Base-by-base conservation (phyloP, 2,329 filamentous ascomycete genomes). In the Myriosclerotinia curreyana region DNA sequence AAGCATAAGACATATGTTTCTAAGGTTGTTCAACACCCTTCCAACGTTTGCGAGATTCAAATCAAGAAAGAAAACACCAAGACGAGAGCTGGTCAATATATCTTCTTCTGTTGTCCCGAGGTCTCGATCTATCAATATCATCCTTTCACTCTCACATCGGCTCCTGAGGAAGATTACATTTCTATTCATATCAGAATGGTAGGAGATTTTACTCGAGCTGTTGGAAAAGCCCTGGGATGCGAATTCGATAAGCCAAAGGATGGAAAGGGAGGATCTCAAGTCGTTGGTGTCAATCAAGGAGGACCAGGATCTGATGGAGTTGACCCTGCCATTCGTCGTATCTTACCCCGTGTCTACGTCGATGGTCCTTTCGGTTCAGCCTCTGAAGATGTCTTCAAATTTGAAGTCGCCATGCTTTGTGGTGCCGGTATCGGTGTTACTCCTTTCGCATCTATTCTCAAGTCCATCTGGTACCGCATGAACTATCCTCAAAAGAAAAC, bases 381-480 rank as follows among this genome's bases (percentile, higher is more conserved):
- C 0, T 94, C 91, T 0, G 90, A 95, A 74, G 91, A 95, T 71
- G 91, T 96, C 53, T 95, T 95, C 82, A 95, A 93, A 77, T 93
- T 92, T 75, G 90, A 94, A 77, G 82, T 91, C 48, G 85, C 90
- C 7, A 80, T 93, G 34, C 83, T 94, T n/a, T 88, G 90, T 65
- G 90, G 90, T 66, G 91, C 90, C 0, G 90, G 90, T 76, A 94
- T 94, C 68, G 90, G 90, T 69, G 90, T 93, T 15, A 94, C 90
- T n/a, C 90, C 90, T 0, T 94, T 92, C 77, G 90, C 90, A 15
- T 92, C 89, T 0, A 93, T 94, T 71, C 82, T 94, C 73, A 96
- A 96, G 81, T 92, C 89, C 61, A 94, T 96, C 77, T 96, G 91
- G 91, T 96, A 95, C 80, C 86, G 91, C 58, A 92, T 94, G 88